phyloP scores from a whole-genome alignment of 2,329 filamentous ascomycete genomes.

The Aspergillus ruber region DNA sequence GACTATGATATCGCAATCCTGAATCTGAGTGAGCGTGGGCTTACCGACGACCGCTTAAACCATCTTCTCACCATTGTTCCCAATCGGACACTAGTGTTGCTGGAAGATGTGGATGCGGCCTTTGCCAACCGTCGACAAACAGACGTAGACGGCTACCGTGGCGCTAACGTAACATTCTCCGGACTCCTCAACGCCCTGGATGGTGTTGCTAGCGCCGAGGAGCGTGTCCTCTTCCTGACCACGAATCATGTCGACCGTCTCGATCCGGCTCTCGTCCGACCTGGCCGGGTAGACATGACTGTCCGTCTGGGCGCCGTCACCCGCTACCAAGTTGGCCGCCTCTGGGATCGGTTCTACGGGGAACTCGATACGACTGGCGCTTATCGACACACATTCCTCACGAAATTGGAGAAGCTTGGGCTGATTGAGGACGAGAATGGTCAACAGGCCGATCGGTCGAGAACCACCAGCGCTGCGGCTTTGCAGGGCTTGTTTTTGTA shows the following conservation, averaged over 20 bases:
- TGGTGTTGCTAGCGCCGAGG: constrained; percentile 89
- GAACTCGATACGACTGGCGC: constrained; percentile 63
- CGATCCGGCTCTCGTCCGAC: constrained; percentile 81
- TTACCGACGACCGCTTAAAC: constrained; percentile 84
- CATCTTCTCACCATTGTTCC: constrained; percentile 81
- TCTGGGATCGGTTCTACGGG: constrained; percentile 95
- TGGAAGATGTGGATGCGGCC: constrained; percentile 89
- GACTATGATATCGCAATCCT: constrained; percentile 91
- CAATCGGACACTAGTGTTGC: constrained; percentile 69
- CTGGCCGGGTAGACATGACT: constrained; percentile 90
- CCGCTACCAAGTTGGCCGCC: constrained; percentile 70
- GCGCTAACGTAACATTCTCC: constrained; percentile 88
- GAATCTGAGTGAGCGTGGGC: constrained; percentile 80
- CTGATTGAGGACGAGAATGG: constrained; percentile 57
- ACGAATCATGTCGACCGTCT: constrained; percentile 90
- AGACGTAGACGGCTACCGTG: constrained; percentile 75
- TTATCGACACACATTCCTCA: constrained; percentile 63
- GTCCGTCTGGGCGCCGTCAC: constrained; percentile 84
- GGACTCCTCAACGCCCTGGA: constrained; percentile 81
- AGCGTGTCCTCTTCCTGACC: constrained; percentile 87
- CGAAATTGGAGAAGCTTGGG: constrained; percentile 61
- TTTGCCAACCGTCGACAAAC: constrained; percentile 74
- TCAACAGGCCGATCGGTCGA: constrained; percentile 39
- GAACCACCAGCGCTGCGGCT: constrained; percentile 74
- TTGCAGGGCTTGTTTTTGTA: constrained; percentile 92